phyloP scores from a whole-genome alignment of 345 rosid species.

The Citrus australasica region DNA sequence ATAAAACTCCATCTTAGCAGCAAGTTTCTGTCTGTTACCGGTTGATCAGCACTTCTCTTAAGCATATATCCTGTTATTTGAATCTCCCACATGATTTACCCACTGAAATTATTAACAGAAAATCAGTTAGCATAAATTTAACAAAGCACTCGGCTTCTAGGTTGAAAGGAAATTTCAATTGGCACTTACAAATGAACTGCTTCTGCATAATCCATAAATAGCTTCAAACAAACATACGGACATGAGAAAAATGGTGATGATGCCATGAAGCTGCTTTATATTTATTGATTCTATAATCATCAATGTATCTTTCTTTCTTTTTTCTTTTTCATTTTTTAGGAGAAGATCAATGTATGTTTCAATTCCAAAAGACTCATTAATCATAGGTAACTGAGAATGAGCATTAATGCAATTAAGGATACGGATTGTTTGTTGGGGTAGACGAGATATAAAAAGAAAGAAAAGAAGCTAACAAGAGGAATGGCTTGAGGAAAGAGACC shows the following conservation, averaged over 20 bases:
- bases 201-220: not conserved
- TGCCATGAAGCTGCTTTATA: not conserved
- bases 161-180: not conserved
- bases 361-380: too few relatives aligned
- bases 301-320: too few relatives aligned
- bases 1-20: conserved; percentile 37
- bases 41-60: conserved; percentile 18
- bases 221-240: not conserved
- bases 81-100: conserved; percentile 42
- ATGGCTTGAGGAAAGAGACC: too few relatives aligned
- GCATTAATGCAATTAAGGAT: too few relatives aligned
- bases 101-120: conserved; percentile 23
- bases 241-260: not conserved
- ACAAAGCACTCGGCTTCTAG: not conserved
- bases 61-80: conserved; percentile 32
- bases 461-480: too few relatives aligned
- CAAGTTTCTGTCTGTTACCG: conserved; percentile 14
- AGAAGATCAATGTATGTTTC: too few relatives aligned
- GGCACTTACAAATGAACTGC: conserved; percentile 7
- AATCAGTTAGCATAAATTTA: not conserved
- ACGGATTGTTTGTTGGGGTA: too few relatives aligned
- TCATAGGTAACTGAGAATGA: too few relatives aligned
- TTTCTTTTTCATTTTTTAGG: too few relatives aligned
- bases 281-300: too few relatives aligned
- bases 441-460: too few relatives aligned